Evolutionary conservation across 2,329 filamentous ascomycete species (phyloP).

Genomic region (Neofusicoccum ribis): DNA sequence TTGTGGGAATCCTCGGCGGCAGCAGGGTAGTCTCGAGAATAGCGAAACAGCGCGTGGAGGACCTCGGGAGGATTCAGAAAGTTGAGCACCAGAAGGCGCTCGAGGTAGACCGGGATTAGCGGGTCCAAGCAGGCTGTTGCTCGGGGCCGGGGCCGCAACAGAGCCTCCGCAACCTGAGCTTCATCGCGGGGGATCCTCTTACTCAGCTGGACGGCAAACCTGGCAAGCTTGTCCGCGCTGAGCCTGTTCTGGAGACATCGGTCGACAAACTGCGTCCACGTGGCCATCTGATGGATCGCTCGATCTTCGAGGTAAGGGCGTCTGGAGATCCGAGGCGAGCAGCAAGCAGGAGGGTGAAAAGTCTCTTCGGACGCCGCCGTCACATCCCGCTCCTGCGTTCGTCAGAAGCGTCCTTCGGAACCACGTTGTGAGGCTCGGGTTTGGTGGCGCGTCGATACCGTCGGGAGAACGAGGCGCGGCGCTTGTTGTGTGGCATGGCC

Average conservation of each 20-base stretch:
- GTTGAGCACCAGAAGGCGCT: slow-evolving; percentile 34
- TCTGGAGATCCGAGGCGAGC: slow-evolving; percentile 12
- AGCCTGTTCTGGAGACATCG: slow-evolving; percentile 36
- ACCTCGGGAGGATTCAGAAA: slow-evolving; percentile 38
- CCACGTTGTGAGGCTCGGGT: neutral
- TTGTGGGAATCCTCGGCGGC: slow-evolving; percentile 25
- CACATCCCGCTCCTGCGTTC: slow-evolving; percentile 3
- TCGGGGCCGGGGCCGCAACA: slow-evolving; percentile 35
- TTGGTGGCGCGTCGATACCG: neutral
- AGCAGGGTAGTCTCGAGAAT: slow-evolving; percentile 35
- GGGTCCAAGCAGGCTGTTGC: slow-evolving; percentile 34
- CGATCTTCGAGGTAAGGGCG: slow-evolving; percentile 9
- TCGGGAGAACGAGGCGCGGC: neutral
- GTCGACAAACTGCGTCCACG: slow-evolving; percentile 30
- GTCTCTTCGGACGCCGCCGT: slow-evolving; percentile 4
- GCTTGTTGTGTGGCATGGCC: slow-evolving; percentile 1
- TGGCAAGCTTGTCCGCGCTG: slow-evolving; percentile 35
- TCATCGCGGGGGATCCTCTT: slow-evolving; percentile 36
- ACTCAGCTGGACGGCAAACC: slow-evolving; percentile 34
- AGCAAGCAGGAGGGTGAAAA: neutral
- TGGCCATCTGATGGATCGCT: slow-evolving; percentile 15
- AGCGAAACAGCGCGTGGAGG: slow-evolving; percentile 33
- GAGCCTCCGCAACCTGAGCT: slow-evolving; percentile 35
- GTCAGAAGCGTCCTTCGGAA: neutral
- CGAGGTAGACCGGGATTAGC: slow-evolving; percentile 35